These are phyloP conservation scores for Epichloe sylvatica DNA, from an alignment of 2,329 filamentous ascomycete species.

Conservation along the genomic window DNA sequence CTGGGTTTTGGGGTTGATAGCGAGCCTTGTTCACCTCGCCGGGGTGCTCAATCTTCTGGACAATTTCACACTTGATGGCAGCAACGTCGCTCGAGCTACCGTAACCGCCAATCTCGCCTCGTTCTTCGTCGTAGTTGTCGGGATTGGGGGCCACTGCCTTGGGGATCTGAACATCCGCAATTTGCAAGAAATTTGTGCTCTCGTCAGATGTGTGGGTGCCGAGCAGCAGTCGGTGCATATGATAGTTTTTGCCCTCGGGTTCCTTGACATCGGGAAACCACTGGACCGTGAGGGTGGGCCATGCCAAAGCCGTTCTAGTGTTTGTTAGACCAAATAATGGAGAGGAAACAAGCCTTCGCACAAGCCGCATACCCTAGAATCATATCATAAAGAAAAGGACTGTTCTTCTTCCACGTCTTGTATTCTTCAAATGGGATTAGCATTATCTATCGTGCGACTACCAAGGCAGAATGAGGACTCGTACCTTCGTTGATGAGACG, in stretches of 20 bases:
- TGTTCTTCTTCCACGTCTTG: conserved; percentile 99
- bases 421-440: conserved; percentile 49
- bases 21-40: conserved; percentile 97
- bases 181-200: conserved; percentile 81
- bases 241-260: conserved; percentile 74
- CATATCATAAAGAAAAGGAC: conserved; percentile 95
- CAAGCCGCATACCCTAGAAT: conserved; percentile 53
- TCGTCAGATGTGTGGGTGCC: conserved; percentile 88
- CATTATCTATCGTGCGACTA: not conserved
- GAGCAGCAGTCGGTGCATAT: conserved; percentile 75
- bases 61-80: conserved; percentile 74
- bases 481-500: conserved; percentile 87
- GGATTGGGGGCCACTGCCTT: conserved; percentile 61
- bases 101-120: conserved; percentile 87
- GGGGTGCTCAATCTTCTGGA: conserved; percentile 92
- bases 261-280: conserved; percentile 95
- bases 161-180: conserved; percentile 86
- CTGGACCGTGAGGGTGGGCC: conserved; percentile 93
- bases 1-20: conserved; percentile 93
- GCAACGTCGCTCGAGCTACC: conserved; percentile 58
- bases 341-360: not conserved
- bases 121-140: conserved; percentile 79
- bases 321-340: conserved; percentile 3
- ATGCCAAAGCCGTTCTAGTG: conserved; percentile 72
- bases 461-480: not conserved